Percentiles rank a stretch among this genome's conserved stretches.
Evolutionary conservation across 2,329 filamentous ascomycete genomes (phyloP).

Genomic region (Trichoderma sp.): DNA sequence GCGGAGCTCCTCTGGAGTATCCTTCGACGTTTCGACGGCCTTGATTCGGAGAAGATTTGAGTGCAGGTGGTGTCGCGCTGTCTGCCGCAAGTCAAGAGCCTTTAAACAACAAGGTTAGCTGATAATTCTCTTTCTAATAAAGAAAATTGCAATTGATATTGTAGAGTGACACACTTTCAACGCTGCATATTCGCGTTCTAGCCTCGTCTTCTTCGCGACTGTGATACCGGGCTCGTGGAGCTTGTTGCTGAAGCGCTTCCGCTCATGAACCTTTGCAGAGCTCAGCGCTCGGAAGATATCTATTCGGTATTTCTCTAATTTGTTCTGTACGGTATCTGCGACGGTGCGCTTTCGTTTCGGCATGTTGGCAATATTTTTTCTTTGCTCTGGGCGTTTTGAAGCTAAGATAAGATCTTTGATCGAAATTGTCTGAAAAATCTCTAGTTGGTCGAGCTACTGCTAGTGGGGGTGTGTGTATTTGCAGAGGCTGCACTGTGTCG

Average conservation of each 20-base stretch:
- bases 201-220: constrained; percentile 52
- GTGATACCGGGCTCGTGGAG: constrained; percentile 47
- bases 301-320: constrained; percentile 55
- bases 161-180: constrained; percentile 45
- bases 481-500: neutral
- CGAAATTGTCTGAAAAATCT: neutral
- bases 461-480: neutral
- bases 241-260: constrained; percentile 69
- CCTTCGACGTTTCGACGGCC: constrained; percentile 49
- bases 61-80: constrained; percentile 55
- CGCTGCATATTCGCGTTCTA: constrained; percentile 60
- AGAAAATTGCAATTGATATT: neutral
- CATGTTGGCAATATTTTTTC: constrained; percentile 39
- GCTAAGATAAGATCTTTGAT: constrained; percentile 19
- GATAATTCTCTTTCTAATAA: neutral
- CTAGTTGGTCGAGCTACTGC: neutral
- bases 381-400: constrained; percentile 5
- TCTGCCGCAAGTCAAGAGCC: constrained; percentile 58
- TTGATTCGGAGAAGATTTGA: constrained; percentile 55
- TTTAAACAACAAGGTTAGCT: constrained; percentile 26
- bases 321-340: constrained; percentile 46
- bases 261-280: constrained; percentile 71
- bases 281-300: constrained; percentile 67
- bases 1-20: constrained; percentile 49
- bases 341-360: constrained; percentile 56